Percentiles rank a stretch among this genome's conserved stretches.
Conservation (phyloP, 2,329 filamentous ascomycete genomes). For the Botryotinia calthae region DNA sequence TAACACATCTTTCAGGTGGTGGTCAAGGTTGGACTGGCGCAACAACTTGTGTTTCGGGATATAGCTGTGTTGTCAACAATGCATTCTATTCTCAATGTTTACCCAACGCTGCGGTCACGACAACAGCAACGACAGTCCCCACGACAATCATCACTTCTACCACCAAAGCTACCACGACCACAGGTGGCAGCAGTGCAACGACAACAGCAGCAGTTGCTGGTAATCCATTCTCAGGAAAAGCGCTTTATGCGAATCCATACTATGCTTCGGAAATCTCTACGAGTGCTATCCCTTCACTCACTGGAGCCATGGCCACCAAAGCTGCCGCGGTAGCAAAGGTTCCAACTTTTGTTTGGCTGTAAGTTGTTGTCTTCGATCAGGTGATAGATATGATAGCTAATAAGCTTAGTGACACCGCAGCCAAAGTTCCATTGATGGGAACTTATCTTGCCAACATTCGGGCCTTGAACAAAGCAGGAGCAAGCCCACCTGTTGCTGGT, state of each 20-base stretch:
- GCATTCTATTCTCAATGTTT: slow-evolving; percentile 37
- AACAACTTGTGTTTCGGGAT: slow-evolving; percentile 36
- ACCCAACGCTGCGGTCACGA: slow-evolving; percentile 28
- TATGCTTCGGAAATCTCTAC: slow-evolving; percentile 52
- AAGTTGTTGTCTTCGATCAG: slow-evolving; percentile 31
- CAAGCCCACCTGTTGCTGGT: slow-evolving; percentile 46
- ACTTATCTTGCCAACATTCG: slow-evolving; percentile 49
- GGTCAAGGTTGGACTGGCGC: slow-evolving; percentile 32
- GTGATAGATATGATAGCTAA: slow-evolving; percentile 3
- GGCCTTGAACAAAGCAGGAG: slow-evolving; percentile 47
- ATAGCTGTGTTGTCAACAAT: slow-evolving; percentile 30
- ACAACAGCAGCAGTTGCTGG: slow-evolving; percentile 45
- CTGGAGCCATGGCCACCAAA: slow-evolving; percentile 52
- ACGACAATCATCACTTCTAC: slow-evolving; percentile 19
- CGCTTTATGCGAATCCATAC: slow-evolving; percentile 52
- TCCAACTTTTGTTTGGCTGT: slow-evolving; percentile 53
- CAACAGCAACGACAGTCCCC: slow-evolving; percentile 27
- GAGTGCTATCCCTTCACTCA: slow-evolving; percentile 61
- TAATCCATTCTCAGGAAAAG: slow-evolving; percentile 50
- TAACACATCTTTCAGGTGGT: slow-evolving; percentile 29
- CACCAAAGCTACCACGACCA: slow-evolving; percentile 15
- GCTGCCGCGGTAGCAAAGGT: slow-evolving; percentile 49
- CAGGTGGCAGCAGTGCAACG: slow-evolving; percentile 23
- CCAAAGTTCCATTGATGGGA: slow-evolving; percentile 49
- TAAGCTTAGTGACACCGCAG: slow-evolving; percentile 42